Conservation (phyloP, 1,139 yeast species). For the Nakaseomyces glabratus region DNA sequence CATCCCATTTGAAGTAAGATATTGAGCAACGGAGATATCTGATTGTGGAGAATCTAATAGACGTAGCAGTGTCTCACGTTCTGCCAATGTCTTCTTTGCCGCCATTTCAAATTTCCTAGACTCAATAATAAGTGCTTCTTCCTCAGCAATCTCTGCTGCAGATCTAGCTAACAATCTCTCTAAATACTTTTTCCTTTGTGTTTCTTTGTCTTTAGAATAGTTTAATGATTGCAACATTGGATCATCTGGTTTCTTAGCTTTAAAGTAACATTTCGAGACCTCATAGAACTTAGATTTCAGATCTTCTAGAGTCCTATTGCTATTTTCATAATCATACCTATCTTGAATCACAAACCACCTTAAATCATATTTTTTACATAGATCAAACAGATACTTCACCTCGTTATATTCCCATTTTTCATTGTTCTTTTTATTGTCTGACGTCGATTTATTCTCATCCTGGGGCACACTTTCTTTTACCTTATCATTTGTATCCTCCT, state of each 20-base stretch:
- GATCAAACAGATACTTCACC: slow-evolving; percentile 62
- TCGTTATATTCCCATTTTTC: slow-evolving; percentile 65
- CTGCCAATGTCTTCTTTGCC: slow-evolving; percentile 79
- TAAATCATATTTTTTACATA: slow-evolving; percentile 66
- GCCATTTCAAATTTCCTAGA: slow-evolving; percentile 89
- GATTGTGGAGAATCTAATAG: slow-evolving; percentile 70
- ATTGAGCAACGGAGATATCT: slow-evolving; percentile 71
- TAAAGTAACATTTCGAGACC: slow-evolving; percentile 38
- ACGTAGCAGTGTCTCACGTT: slow-evolving; percentile 70
- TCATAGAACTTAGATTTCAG: slow-evolving; percentile 72
- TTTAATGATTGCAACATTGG: slow-evolving; percentile 36
- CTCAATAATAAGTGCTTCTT: slow-evolving; percentile 85
- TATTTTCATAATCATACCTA: slow-evolving; percentile 44
- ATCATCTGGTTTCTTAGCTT: slow-evolving; percentile 34
- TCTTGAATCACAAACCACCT: slow-evolving; percentile 84
- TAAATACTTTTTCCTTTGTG: slow-evolving; percentile 71
- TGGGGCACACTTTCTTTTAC: not conserved
- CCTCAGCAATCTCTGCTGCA: slow-evolving; percentile 97
- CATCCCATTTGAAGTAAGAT: slow-evolving; percentile 79
- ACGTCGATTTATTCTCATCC: slow-evolving; percentile 11
- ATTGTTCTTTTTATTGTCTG: slow-evolving; percentile 10
- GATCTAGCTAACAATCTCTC: slow-evolving; percentile 69
- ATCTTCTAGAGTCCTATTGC: slow-evolving; percentile 49
- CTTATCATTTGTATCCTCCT: slow-evolving; percentile 3
- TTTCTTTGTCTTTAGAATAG: slow-evolving; percentile 60